A percentile compares a stretch with the other conserved stretches of the same genome.
These are phyloP conservation scores for Talaromyces sp. DNA, from an alignment of 2,329 filamentous ascomycete genomes.

Conservation along the genomic window DNA sequence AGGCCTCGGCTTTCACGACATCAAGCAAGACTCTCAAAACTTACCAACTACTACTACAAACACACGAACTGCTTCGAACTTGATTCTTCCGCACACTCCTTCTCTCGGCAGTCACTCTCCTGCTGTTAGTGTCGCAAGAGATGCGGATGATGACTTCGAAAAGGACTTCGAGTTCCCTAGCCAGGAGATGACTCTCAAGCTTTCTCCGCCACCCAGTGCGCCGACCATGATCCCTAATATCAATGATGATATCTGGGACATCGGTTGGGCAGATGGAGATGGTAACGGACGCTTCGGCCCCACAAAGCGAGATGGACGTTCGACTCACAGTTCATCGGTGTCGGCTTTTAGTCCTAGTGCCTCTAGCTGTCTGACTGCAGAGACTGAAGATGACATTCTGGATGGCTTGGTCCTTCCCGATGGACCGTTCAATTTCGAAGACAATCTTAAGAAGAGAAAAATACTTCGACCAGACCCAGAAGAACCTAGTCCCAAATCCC, in stretches of 20 bases:
- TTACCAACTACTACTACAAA: constrained; percentile 11
- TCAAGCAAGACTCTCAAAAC: constrained; percentile 4
- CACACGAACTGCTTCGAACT: constrained; percentile 1
- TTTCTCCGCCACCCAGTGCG: constrained; percentile 59
- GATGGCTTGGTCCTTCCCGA: constrained; percentile 82
- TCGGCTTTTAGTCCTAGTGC: constrained; percentile 90
- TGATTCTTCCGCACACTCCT: constrained; percentile 2
- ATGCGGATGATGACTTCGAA: constrained; percentile 69
- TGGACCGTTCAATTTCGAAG: constrained; percentile 77
- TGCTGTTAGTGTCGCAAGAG: constrained; percentile 16
- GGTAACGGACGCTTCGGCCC: constrained; percentile 86
- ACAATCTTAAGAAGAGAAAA: constrained; percentile 70
- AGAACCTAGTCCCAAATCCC: constrained; percentile 30
- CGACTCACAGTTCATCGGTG: constrained; percentile 77
- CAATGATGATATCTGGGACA: constrained; percentile 69
- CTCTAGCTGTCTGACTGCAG: constrained; percentile 82
- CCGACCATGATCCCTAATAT: constrained; percentile 58
- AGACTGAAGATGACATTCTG: constrained; percentile 90
- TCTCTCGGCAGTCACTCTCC: constrained; percentile 3
- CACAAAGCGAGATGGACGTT: constrained; percentile 73
- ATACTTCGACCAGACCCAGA: constrained; percentile 38
- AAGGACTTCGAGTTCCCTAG: constrained; percentile 68
- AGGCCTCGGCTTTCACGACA: constrained; percentile 1
- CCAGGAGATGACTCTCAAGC: constrained; percentile 59
- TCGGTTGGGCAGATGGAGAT: constrained; percentile 88